These are phyloP conservation scores for Micractinium sp. DNA, from an alignment of 139 green algal genomes.

Conservation along the genomic window DNA sequence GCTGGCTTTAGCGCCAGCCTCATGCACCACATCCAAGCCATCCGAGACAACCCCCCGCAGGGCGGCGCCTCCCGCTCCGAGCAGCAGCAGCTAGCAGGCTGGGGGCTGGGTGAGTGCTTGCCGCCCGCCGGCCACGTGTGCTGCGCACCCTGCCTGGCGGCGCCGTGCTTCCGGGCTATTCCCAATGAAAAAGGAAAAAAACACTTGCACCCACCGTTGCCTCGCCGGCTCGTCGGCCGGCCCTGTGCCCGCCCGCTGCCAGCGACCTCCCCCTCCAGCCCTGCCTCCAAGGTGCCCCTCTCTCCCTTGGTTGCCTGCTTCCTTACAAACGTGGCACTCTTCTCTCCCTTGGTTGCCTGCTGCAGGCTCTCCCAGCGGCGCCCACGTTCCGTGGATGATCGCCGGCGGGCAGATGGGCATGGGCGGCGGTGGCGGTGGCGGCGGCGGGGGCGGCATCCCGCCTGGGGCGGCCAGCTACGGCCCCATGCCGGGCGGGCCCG, in stretches of 20 bases:
- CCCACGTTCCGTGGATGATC: conserved; percentile 13
- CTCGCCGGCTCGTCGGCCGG: no score
- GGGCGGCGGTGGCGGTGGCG: background rate
- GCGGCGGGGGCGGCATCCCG: background rate
- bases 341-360: background rate
- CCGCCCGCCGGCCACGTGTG: no score
- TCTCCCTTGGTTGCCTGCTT: background rate
- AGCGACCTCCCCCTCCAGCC: no score
- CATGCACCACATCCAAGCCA: conserved; percentile 31
- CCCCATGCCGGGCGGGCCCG: background rate
- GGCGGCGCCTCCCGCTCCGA: background rate
- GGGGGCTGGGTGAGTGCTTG: conserved; percentile 38
- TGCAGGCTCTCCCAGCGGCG: conserved; percentile 23
- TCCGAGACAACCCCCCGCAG: conserved; percentile 40
- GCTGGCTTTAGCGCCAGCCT: conserved; percentile 5
- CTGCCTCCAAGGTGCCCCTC: no score
- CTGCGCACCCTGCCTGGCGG: no score
- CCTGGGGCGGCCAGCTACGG: background rate
- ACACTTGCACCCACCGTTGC: no score
- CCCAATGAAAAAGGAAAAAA: no score
- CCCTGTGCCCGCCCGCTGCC: no score
- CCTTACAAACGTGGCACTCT: background rate
- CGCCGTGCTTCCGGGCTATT: no score
- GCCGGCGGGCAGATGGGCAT: background rate
- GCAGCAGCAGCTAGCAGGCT: conserved; percentile 19